Evolutionary conservation across 169 alveolate genomes (phyloP).

Genomic region (Eimeria falciformis): DNA sequence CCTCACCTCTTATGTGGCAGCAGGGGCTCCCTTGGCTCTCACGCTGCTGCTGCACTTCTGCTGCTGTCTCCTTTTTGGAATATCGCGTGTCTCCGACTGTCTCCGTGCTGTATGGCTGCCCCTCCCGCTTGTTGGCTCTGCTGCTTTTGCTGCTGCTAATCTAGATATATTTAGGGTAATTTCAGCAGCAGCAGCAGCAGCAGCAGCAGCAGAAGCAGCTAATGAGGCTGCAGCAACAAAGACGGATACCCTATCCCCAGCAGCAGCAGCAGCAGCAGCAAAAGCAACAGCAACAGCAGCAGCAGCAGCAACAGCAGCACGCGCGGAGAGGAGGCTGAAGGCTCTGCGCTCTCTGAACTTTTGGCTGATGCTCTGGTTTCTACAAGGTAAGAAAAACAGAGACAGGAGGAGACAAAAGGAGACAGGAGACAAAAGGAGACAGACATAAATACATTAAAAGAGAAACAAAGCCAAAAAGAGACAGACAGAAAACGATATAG

Average conservation of each 20-base stretch:
- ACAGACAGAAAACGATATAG: no score
- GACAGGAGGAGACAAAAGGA: no score
- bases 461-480: no score
- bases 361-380: conserved; percentile 19
- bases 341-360: neutral
- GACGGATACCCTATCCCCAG: neutral
- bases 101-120: neutral
- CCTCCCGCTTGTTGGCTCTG: neutral
- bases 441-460: neutral
- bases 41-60: conserved; percentile 39
- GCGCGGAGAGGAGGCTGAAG: neutral
- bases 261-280: neutral
- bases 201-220: neutral
- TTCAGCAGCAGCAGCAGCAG: neutral
- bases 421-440: no score
- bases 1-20: neutral
- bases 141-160: neutral
- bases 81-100: neutral
- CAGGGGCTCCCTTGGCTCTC: conserved; percentile 34
- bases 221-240: neutral
- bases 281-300: neutral
- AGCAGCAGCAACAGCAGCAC: neutral
- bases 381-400: neutral
- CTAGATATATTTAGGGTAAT: neutral
- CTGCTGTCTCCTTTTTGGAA: neutral